Conservation (phyloP, 345 rosid genomes). For the Cardamine occulta region DNA sequence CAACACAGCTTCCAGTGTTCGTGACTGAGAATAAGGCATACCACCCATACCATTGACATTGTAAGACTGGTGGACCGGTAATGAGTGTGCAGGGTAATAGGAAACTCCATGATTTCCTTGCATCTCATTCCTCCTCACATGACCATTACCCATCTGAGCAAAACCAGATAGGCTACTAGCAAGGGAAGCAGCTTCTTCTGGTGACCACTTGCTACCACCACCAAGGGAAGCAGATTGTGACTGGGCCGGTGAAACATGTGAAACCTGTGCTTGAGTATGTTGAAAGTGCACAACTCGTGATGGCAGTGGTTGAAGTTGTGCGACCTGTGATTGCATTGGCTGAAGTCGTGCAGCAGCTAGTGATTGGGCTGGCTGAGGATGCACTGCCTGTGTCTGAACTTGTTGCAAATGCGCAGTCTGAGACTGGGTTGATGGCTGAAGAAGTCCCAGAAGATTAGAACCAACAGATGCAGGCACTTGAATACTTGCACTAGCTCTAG, state of each 20-base stretch:
- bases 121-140: conserved; percentile 53
- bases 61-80: conserved; percentile 53
- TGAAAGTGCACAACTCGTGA: conserved; percentile 53
- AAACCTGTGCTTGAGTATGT: conserved; percentile 41
- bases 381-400: conserved; percentile 36
- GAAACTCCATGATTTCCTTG: conserved; percentile 51
- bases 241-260: conserved; percentile 33
- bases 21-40: conserved; percentile 52
- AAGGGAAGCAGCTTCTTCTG: conserved; percentile 57
- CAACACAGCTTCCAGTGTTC: conserved; percentile 49
- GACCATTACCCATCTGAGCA: conserved; percentile 64
- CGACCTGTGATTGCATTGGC: conserved; percentile 38
- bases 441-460: conserved; percentile 31
- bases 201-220: conserved; percentile 53
- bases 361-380: conserved; percentile 38
- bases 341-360: conserved; percentile 36
- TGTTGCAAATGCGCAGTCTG: conserved; percentile 41
- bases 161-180: conserved; percentile 63
- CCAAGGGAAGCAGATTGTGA: conserved; percentile 32
- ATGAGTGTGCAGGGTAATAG: conserved; percentile 45
- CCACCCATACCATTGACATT: conserved; percentile 45
- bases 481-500: conserved; percentile 48
- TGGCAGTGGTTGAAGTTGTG: conserved; percentile 46
- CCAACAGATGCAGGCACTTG: conserved; percentile 53
- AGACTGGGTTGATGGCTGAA: conserved; percentile 38